Evolutionary conservation across 495 filamentous ascomycete genomes (phyloP).

Genomic region (Polyplosphaeria fusca): DNA sequence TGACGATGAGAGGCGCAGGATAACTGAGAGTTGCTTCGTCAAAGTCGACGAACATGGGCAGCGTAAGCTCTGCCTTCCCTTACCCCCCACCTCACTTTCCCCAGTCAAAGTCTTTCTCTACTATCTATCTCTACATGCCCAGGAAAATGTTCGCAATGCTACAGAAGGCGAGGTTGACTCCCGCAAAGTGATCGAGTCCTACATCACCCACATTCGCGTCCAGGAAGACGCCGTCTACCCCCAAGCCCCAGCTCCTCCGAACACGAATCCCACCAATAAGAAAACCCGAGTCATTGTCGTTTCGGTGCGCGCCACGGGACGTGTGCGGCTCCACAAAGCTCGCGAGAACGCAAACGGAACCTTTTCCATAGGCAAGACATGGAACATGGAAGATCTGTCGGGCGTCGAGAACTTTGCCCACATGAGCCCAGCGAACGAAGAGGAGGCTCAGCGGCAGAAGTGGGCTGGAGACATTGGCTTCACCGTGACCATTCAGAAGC

Average conservation of each 20-base stretch:
- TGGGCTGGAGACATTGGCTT: conserved; percentile 82
- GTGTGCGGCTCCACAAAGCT: conserved; percentile 93
- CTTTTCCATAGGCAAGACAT: conserved; percentile 97
- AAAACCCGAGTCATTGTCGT: conserved; percentile 89
- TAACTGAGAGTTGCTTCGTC: conserved; percentile 85
- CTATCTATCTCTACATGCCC: neutral
- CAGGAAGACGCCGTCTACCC: conserved; percentile 80
- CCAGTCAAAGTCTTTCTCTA: conserved; percentile 2
- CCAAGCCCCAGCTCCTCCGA: conserved; percentile 78
- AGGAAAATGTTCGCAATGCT: neutral
- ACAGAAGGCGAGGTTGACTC: conserved; percentile 8
- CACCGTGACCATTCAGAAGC: conserved; percentile 82
- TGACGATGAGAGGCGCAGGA: conserved; percentile 91
- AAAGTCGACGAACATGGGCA: conserved; percentile 82
- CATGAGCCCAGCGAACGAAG: conserved; percentile 48
- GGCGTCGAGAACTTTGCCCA: conserved; percentile 74
- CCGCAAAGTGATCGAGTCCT: conserved; percentile 75
- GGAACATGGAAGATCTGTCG: conserved; percentile 84
- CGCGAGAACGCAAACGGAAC: conserved; percentile 89
- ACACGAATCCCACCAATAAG: conserved; percentile 65
- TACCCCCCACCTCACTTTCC: neutral
- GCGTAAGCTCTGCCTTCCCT: conserved; percentile 51
- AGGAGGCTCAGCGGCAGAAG: conserved; percentile 65
- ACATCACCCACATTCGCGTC: conserved; percentile 94
- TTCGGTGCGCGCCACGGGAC: conserved; percentile 83